These are phyloP conservation scores for Epichloe brachyelytri DNA, from an alignment of 2,329 filamentous ascomycete genomes.

Conservation along the genomic window DNA sequence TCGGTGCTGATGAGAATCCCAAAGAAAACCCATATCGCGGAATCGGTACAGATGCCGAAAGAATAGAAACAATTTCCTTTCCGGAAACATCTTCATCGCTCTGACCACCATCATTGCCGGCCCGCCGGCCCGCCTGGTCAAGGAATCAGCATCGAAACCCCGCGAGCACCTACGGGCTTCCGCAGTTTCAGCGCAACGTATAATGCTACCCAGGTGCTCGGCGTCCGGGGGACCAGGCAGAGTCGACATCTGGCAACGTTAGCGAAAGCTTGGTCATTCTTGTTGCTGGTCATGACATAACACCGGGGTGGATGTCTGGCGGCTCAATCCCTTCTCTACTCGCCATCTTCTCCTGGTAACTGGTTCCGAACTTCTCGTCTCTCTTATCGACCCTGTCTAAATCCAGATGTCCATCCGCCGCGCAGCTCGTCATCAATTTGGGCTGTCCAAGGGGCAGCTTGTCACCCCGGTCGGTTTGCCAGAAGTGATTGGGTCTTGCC, in stretches of 20 bases:
- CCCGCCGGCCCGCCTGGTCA: too few species aligned
- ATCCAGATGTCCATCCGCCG: slow-evolving; percentile 33
- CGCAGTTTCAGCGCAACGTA: too few species aligned
- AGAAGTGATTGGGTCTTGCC: slow-evolving; percentile 79
- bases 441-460: slow-evolving; percentile 35
- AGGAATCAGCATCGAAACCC: too few species aligned
- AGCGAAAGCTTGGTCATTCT: neutral
- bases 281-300: slow-evolving; percentile 9
- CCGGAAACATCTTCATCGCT: too few species aligned
- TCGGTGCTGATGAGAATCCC: too few species aligned
- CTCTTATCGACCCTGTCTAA: slow-evolving; percentile 32
- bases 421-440: slow-evolving; percentile 42
- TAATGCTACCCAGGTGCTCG: too few species aligned
- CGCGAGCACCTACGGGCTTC: too few species aligned
- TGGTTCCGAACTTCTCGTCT: slow-evolving; percentile 31
- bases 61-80: too few species aligned
- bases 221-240: neutral
- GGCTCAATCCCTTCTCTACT: slow-evolving; percentile 27
- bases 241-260: neutral
- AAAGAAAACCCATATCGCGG: too few species aligned
- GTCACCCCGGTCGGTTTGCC: slow-evolving; percentile 71
- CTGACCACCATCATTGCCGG: too few species aligned
- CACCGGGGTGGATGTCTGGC: slow-evolving; percentile 30
- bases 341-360: slow-evolving; percentile 32
- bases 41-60: too few species aligned